Evolutionary conservation across 176 grass and related monocot genomes (phyloP).

Genomic region (Leersia perrieri): DNA sequence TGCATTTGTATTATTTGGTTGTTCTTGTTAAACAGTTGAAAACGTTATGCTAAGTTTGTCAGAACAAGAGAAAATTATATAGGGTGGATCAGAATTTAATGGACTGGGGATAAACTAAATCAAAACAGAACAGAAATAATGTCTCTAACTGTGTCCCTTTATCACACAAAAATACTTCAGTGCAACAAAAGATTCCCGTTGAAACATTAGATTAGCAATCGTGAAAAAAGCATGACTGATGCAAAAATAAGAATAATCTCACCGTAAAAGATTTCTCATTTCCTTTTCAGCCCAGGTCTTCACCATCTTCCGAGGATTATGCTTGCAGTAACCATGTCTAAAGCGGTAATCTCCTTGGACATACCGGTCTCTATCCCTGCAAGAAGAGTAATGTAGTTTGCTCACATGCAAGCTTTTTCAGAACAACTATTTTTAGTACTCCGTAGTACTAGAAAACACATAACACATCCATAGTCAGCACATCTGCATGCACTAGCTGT

Average conservation of each 20-base stretch:
- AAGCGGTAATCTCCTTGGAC: conserved; percentile 99
- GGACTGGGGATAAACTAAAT: not conserved
- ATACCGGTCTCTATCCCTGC: conserved; percentile 94
- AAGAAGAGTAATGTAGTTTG: conserved; percentile 30
- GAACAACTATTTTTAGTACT: not conserved
- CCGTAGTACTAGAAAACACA: not conserved
- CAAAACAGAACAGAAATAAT: not conserved
- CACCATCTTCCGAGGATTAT: conserved; percentile 99
- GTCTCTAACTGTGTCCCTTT: not conserved
- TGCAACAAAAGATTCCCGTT: conserved; percentile 1
- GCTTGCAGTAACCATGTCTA: conserved; percentile 97
- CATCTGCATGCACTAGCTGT: conserved; percentile 5
- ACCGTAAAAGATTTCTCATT: conserved; percentile 88
- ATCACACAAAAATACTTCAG: not conserved
- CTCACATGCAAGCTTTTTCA: conserved; percentile 2
- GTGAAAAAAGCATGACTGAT: not conserved
- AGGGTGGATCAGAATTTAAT: not conserved
- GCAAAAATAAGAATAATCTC: conserved; percentile 1
- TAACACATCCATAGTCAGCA: conserved; percentile 6
- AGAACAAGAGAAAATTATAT: not conserved
- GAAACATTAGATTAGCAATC: not conserved
- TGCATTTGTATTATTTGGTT: not conserved
- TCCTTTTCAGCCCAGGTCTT: conserved; percentile 99
- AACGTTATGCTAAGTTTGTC: not conserved
- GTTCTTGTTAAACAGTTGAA: not conserved